These are phyloP conservation scores for Exophiala viscosa DNA, from an alignment of 2,329 filamentous ascomycete genomes.

Conservation along the genomic window DNA sequence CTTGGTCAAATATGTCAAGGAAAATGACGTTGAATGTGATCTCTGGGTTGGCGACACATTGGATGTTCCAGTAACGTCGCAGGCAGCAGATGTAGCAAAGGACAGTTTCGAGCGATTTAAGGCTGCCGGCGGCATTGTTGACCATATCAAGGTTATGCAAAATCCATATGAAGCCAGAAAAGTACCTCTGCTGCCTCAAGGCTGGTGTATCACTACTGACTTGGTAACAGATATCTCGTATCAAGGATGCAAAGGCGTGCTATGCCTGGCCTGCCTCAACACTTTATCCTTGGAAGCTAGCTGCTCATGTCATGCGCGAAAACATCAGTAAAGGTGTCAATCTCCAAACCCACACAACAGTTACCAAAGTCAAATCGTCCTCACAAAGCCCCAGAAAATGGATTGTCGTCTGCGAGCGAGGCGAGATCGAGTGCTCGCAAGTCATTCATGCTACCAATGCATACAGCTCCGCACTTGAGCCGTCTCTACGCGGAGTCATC, in stretches of 20 bases:
- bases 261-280: slow-evolving; percentile 7
- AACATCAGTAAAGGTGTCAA: slow-evolving; percentile 4
- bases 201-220: neutral
- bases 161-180: slow-evolving; percentile 1
- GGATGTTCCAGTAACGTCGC: slow-evolving; percentile 1
- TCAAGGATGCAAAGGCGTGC: slow-evolving; percentile 1
- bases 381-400: neutral
- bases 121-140: slow-evolving; percentile 2
- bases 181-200: neutral
- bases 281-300: slow-evolving; percentile 1
- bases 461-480: slow-evolving; percentile 4
- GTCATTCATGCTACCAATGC: slow-evolving; percentile 5
- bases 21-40: slow-evolving; percentile 3
- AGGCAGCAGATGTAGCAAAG: neutral
- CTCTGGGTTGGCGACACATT: slow-evolving; percentile 4
- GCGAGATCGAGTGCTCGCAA: slow-evolving; percentile 1
- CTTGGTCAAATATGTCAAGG: neutral
- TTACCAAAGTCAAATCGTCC: neutral
- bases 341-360: slow-evolving; percentile 3
- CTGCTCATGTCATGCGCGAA: slow-evolving; percentile 1
- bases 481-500: slow-evolving; percentile 1
- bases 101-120: neutral
- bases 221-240: neutral
- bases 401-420: neutral
- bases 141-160: slow-evolving; percentile 3